phyloP scores from a whole-genome alignment of 768 basidiomycete species.

The Pulveroboletus ravenelii region DNA sequence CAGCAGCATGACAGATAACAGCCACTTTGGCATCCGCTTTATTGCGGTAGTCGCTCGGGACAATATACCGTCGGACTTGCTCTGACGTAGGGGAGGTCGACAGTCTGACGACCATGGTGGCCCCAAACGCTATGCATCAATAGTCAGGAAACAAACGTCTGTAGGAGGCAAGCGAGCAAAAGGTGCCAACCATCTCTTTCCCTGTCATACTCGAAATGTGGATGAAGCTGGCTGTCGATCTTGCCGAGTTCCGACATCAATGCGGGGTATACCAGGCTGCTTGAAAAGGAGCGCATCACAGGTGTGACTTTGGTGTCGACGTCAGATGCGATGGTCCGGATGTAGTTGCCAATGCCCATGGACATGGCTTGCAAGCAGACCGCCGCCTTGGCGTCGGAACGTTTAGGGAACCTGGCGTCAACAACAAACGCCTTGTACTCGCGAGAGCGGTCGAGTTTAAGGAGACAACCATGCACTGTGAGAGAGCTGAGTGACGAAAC shows the following conservation, averaged over 20 bases:
- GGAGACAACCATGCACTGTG: slow-evolving; percentile 58
- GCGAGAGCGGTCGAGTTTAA: slow-evolving; percentile 51
- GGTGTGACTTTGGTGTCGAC: slow-evolving; percentile 45
- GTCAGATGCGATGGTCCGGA: slow-evolving; percentile 41
- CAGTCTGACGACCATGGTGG: slow-evolving; percentile 42
- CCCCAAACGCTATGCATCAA: slow-evolving; percentile 48
- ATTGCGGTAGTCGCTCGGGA: slow-evolving; percentile 46
- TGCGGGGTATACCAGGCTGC: slow-evolving; percentile 41
- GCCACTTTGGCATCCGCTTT: slow-evolving; percentile 62
- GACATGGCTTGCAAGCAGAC: slow-evolving; percentile 64
- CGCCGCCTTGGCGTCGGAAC: slow-evolving; percentile 64
- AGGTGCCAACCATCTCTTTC: slow-evolving; percentile 48
- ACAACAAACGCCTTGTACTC: slow-evolving; percentile 56
- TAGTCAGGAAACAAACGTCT: not conserved
- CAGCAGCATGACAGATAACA: slow-evolving; percentile 47
- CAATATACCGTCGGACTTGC: slow-evolving; percentile 42
- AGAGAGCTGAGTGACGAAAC: slow-evolving; percentile 1
- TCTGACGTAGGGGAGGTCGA: slow-evolving; percentile 29
- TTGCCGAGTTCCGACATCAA: slow-evolving; percentile 44
- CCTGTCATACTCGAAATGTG: slow-evolving; percentile 37
- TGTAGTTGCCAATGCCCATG: slow-evolving; percentile 53
- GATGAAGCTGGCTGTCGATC: slow-evolving; percentile 35
- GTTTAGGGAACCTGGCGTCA: slow-evolving; percentile 57
- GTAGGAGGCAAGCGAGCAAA: not conserved
- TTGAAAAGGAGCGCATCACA: slow-evolving; percentile 41